Evolutionary conservation across 169 alveolate species (phyloP).

Genomic region (Plasmodium malariae): DNA sequence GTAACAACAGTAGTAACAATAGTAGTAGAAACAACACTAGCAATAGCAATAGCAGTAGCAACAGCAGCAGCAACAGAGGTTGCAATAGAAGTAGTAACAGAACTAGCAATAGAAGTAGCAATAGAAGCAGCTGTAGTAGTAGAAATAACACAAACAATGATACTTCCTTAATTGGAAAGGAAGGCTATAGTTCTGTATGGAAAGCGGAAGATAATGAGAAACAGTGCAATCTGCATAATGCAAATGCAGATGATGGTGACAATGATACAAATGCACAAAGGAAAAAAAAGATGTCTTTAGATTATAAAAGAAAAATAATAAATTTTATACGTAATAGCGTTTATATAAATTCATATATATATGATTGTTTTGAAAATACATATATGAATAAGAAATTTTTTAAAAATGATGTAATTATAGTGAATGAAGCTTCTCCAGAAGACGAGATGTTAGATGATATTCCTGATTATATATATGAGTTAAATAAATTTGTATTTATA

Average conservation of each 20-base stretch:
- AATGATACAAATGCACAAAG: not conserved
- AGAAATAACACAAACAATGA: no score
- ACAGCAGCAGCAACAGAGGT: not conserved
- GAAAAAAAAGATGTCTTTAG: constrained; percentile 8
- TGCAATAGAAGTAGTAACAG: no score
- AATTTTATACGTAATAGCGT: constrained; percentile 49
- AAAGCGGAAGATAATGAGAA: constrained; percentile 16
- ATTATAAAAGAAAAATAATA: constrained; percentile 41
- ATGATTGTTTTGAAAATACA: constrained; percentile 62
- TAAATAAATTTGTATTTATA: constrained; percentile 62
- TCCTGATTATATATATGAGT: constrained; percentile 62
- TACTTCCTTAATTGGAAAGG: no score
- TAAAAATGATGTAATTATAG: constrained; percentile 58
- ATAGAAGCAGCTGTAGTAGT: no score
- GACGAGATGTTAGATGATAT: constrained; percentile 20
- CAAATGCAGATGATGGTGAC: not conserved
- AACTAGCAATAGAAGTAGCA: no score
- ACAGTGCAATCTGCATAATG: not conserved
- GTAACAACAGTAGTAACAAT: not conserved
- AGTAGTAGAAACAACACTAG: not conserved
- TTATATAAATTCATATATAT: constrained; percentile 56
- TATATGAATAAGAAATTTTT: constrained; percentile 48
- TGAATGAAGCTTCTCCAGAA: not conserved
- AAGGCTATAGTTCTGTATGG: not conserved
- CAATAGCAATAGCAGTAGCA: not conserved